phyloP scores from a whole-genome alignment of 176 grass and related monocot species.

The Phyllostachys edulis region DNA sequence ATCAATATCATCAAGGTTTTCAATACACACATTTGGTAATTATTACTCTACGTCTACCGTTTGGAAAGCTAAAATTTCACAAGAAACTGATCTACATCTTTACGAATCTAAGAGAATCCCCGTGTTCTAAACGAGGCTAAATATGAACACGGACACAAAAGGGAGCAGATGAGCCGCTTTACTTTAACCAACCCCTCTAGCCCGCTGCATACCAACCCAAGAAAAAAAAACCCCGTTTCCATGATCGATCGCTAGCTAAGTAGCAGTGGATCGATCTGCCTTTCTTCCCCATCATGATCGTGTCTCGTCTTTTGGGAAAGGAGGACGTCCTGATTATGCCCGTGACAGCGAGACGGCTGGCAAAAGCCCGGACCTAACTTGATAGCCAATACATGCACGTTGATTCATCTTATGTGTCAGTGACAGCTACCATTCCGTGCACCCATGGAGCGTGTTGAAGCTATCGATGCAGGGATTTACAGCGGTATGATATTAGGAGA shows the following conservation, averaged over 20 bases:
- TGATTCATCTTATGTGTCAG: not conserved
- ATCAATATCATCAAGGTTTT: too few relatives aligned
- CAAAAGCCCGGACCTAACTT: not conserved
- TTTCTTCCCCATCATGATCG: not conserved
- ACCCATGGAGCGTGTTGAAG: not conserved
- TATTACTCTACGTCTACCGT: too few relatives aligned
- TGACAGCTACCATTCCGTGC: not conserved
- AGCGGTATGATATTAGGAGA: too few relatives aligned
- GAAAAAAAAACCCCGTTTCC: not conserved
- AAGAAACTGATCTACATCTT: too few relatives aligned
- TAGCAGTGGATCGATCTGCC: not conserved
- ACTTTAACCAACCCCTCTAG: too few relatives aligned
- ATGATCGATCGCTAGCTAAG: not conserved
- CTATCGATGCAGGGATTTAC: too few relatives aligned
- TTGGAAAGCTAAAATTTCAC: too few relatives aligned
- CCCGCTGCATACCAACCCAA: not conserved
- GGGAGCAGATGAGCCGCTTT: not conserved
- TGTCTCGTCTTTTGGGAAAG: conserved; percentile 23
- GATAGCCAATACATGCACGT: not conserved
- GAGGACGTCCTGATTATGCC: not conserved
- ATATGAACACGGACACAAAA: too few relatives aligned
- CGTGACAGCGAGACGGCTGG: not conserved
- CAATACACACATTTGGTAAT: too few relatives aligned
- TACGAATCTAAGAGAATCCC: too few relatives aligned
- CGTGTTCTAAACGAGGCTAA: too few relatives aligned